Percentiles rank a stretch among this genome's conserved stretches.
phyloP scores from a whole-genome alignment of 2,329 filamentous ascomycete genomes.

The Pseudocercospora pini-densiflorae region DNA sequence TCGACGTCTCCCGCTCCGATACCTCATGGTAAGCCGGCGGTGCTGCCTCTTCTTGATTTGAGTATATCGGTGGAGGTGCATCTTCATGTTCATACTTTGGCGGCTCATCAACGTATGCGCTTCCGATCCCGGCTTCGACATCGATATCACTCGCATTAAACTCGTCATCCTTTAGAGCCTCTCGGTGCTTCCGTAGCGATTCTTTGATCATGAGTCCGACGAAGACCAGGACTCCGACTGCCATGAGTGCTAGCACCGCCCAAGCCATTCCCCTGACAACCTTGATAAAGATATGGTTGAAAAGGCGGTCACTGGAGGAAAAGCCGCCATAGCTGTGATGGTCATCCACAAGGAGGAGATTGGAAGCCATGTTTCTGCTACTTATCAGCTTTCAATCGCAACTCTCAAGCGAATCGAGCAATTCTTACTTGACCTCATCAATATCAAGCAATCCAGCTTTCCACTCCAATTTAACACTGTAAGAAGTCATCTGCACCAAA shows the following conservation, averaged over 20 bases:
- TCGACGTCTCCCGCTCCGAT: neutral
- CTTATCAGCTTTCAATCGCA: neutral
- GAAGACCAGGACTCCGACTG: neutral
- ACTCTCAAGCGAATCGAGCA: neutral
- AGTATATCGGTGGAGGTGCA: neutral
- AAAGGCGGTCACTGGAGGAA: neutral
- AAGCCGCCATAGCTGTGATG: neutral
- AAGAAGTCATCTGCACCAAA: neutral
- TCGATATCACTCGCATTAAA: neutral
- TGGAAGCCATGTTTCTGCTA: neutral
- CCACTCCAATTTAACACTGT: neutral
- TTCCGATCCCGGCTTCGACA: neutral
- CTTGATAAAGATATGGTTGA: neutral
- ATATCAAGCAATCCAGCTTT: neutral
- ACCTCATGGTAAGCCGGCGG: slow-evolving; percentile 3
- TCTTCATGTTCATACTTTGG: neutral
- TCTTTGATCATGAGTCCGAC: neutral
- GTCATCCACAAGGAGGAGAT: neutral
- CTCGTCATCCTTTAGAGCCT: neutral
- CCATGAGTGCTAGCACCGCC: neutral
- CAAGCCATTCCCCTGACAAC: neutral
- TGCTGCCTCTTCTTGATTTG: neutral
- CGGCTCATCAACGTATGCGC: slow-evolving; percentile 2
- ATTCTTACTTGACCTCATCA: neutral
- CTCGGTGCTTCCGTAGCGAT: neutral